These are phyloP conservation scores for Xerocomus amazonicus DNA, from an alignment of 1,284 basidiomycete genomes.

Conservation along the genomic window DNA sequence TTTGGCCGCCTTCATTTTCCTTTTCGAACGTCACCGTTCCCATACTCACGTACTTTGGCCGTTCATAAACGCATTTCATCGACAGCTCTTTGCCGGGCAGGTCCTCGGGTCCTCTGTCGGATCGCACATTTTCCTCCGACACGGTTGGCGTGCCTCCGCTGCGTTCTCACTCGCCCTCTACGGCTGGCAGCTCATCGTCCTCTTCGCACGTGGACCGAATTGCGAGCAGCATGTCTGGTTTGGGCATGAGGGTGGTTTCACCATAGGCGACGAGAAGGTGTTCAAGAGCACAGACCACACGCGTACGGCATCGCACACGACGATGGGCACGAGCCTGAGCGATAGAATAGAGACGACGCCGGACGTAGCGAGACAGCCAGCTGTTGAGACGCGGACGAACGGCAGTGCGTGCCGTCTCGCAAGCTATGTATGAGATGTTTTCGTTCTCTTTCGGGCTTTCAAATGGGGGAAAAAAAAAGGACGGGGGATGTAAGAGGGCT, in stretches of 20 bases:
- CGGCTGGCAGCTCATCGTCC: slow-evolving; percentile 38
- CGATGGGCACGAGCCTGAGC: background rate
- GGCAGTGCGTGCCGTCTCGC: background rate
- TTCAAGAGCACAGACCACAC: background rate
- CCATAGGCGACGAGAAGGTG: background rate
- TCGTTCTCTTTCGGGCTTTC: too few species aligned
- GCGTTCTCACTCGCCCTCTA: slow-evolving; percentile 47
- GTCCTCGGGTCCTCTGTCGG: slow-evolving; percentile 53
- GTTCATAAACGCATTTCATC: background rate
- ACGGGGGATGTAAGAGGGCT: too few species aligned
- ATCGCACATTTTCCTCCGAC: slow-evolving; percentile 45
- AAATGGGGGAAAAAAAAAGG: too few species aligned
- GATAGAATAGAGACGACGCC: background rate
- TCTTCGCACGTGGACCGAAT: slow-evolving; percentile 45
- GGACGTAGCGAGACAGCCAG: background rate
- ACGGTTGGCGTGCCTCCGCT: slow-evolving; percentile 51
- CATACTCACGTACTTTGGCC: background rate
- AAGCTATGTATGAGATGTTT: background rate
- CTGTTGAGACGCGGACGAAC: background rate
- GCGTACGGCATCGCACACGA: background rate
- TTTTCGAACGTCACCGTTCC: too few species aligned
- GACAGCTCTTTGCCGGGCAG: slow-evolving; percentile 43
- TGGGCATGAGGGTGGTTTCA: slow-evolving; percentile 24
- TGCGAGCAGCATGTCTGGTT: slow-evolving; percentile 31
- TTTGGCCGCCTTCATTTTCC: background rate